Conservation (phyloP, 2,329 filamentous ascomycete species). For the Orbilia blumenaviensis region DNA sequence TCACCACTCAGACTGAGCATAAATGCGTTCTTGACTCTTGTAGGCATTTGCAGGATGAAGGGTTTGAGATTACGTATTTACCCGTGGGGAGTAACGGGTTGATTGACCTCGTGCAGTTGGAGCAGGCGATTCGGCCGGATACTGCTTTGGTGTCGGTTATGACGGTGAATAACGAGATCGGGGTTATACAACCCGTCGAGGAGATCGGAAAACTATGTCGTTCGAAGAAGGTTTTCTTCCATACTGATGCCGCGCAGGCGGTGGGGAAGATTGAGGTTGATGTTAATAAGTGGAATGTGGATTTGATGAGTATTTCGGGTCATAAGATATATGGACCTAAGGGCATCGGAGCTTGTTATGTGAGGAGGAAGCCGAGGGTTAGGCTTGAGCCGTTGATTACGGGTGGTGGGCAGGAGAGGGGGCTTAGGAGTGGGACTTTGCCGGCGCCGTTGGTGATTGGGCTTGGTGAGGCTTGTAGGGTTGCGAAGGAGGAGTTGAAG, state of each 20-base stretch:
- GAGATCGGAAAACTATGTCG: conserved; percentile 94
- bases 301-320: conserved; percentile 97
- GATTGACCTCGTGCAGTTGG: conserved; percentile 81
- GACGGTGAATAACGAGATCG: conserved; percentile 99
- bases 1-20: conserved; percentile 97
- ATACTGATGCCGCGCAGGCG: conserved; percentile 94
- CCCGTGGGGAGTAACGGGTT: conserved; percentile 89
- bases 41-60: conserved; percentile 94
- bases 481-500: conserved; percentile 87
- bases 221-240: conserved; percentile 94
- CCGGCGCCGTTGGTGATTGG: conserved; percentile 88
- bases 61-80: conserved; percentile 95
- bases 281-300: conserved; percentile 97
- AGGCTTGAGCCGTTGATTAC: conserved; percentile 95
- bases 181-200: conserved; percentile 94
- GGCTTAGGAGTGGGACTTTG: conserved; percentile 90
- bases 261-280: conserved; percentile 98
- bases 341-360: conserved; percentile 95
- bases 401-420: conserved; percentile 94
- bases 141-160: conserved; percentile 95
- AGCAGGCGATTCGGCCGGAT: conserved; percentile 88
- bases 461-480: conserved; percentile 93
- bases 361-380: conserved; percentile 89
- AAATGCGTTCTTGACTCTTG: conserved; percentile 99
- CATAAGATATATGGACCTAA: conserved; percentile 99